Percentiles rank a stretch among this genome's conserved stretches.
Conservation (phyloP, 2,329 filamentous ascomycete genomes). For the Talaromyces sp. region DNA sequence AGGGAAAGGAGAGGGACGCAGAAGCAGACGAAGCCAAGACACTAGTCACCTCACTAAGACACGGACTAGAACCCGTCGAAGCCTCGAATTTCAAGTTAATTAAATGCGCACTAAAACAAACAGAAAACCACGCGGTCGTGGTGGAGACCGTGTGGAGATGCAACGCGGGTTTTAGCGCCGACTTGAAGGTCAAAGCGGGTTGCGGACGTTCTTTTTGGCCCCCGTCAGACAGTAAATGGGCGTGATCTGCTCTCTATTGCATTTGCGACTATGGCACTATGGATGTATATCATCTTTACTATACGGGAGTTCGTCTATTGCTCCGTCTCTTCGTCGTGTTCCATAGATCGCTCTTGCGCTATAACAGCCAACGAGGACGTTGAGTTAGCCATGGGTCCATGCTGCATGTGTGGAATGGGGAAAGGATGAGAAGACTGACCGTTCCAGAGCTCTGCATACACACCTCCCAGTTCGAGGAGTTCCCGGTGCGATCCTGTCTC, state of each 20-base stretch:
- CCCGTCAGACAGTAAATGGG: too few relatives aligned
- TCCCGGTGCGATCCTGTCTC: constrained; percentile 87
- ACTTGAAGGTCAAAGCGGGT: background rate
- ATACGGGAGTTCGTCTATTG: too few relatives aligned
- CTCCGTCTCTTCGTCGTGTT: constrained; percentile 30
- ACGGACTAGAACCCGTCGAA: background rate
- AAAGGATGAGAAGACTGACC: constrained; percentile 57
- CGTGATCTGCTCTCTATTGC: too few relatives aligned
- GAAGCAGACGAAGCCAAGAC: constrained; percentile 1
- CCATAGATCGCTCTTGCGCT: constrained; percentile 65
- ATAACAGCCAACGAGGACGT: constrained; percentile 6
- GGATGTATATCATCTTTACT: too few relatives aligned
- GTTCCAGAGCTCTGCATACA: constrained; percentile 91
- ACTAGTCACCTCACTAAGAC: background rate
- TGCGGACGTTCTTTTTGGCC: too few relatives aligned
- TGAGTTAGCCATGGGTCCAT: background rate
- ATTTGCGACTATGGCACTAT: too few relatives aligned
- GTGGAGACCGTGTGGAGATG: background rate
- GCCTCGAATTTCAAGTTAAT: background rate
- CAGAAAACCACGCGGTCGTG: background rate
- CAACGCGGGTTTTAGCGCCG: background rate
- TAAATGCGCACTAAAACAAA: background rate
- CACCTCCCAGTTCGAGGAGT: constrained; percentile 69
- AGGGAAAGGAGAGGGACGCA: constrained; percentile 4
- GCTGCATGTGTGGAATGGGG: background rate